Evolutionary conservation across 768 basidiomycete genomes (phyloP).

Genomic region (Lentinula edodes): DNA sequence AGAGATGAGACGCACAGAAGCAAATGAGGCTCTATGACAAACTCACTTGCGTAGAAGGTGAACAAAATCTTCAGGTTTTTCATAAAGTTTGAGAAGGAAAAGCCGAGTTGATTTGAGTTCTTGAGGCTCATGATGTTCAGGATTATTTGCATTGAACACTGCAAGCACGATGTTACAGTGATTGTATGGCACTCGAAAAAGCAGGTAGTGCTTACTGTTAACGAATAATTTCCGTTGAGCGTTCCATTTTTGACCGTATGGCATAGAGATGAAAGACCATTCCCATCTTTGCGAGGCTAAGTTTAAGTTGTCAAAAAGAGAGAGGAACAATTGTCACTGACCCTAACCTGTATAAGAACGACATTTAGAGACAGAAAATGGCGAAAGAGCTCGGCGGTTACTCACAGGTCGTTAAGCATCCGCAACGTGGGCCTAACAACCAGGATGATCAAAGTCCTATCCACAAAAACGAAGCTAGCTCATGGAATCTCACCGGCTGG

Average conservation of each 20-base stretch:
- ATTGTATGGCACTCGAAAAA: constrained; percentile 23
- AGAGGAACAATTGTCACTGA: not conserved
- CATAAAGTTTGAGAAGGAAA: not conserved
- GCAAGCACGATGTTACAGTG: constrained; percentile 17
- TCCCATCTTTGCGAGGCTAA: constrained; percentile 10
- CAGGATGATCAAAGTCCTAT: not conserved
- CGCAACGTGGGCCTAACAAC: not conserved
- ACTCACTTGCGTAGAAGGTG: not conserved
- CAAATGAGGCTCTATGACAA: not conserved
- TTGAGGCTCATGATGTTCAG: not conserved
- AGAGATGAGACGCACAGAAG: not conserved
- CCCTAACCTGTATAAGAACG: not conserved
- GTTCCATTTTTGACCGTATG: constrained; percentile 28
- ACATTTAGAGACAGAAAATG: not conserved
- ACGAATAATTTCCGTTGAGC: constrained; percentile 23
- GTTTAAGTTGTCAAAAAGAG: not conserved
- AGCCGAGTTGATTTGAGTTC: not conserved
- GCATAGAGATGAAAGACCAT: constrained; percentile 18
- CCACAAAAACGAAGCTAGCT: not conserved
- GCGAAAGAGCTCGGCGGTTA: not conserved
- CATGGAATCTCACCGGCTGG: constrained; percentile 9
- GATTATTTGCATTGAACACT: constrained; percentile 20
- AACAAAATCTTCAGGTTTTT: not conserved
- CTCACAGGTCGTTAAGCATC: not conserved
- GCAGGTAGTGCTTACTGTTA: constrained; percentile 17